Evolutionary conservation across 2,329 filamentous ascomycete species (phyloP), one percentile per base, ranked within the genome.

Genomic region (Lachnum nothofagi): DNA sequence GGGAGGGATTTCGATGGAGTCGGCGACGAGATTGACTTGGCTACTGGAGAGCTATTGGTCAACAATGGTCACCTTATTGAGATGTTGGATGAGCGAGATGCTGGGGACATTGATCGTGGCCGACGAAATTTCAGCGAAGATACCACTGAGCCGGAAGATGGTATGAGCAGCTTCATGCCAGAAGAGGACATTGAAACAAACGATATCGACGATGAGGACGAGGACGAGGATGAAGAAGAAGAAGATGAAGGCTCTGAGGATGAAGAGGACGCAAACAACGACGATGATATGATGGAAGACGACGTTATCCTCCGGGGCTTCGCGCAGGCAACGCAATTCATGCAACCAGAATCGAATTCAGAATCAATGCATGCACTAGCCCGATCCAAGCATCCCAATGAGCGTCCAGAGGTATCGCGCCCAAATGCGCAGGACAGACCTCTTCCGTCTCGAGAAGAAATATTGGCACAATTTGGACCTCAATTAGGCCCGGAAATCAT

Each of bases 1-100:
- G 83, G 78, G 45, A 83, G 77, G 55, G 86, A 96, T 65, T 95
- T 95, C 62, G 82, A 82, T 2, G 86, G 83, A 4, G 76, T 91
- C 43, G 90, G 85, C 46, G 91, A 97, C 67, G 90, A 95, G 69
- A 90, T 97, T 60, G 88, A 97, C 66, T 73, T 95, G 48, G 73
- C 75, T 42, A 91, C 87, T 0, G 90, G 88, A 46, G 75, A 87
- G 50, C 82, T 97, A 40, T 76, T 95, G n/a, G 83, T 96, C 48
- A 79, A 97, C 67, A 93, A 95, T 72, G 91, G 93, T 0, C 93
- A 97, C 69, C 66, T 96, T 44, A 66, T 78, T 43, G 66, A 79
- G 62, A 81, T 88, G 76, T 62, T 71, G 63, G 66, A 79, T 68
- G 75, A 84, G 64, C 68, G 77, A 56, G 72, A 79, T 69, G 63